phyloP scores from a whole-genome alignment of 805 yeast genomes.

The Hanseniaspora occidentalis region DNA sequence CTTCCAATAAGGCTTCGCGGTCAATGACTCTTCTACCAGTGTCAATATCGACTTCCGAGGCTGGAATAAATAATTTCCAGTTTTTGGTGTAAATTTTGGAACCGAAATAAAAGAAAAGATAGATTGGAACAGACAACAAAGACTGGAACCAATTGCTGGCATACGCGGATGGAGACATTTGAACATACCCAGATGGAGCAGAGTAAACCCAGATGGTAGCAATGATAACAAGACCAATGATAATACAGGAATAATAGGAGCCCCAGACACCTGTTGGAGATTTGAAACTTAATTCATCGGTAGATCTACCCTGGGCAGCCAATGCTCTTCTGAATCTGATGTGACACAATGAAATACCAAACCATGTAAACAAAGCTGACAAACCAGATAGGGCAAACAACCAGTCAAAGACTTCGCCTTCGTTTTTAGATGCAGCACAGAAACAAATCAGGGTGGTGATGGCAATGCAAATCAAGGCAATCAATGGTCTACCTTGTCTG shows the following conservation, averaged over 20 bases:
- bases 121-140: constrained; percentile 50
- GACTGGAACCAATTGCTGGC: constrained; percentile 34
- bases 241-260: constrained; percentile 41
- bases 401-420: constrained; percentile 42
- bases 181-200: constrained; percentile 44
- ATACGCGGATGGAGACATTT: constrained; percentile 13
- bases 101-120: constrained; percentile 43
- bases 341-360: constrained; percentile 37
- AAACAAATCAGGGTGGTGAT: constrained; percentile 46
- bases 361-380: constrained; percentile 43
- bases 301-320: constrained; percentile 38
- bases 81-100: constrained; percentile 40
- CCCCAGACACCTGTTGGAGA: constrained; percentile 56
- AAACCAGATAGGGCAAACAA: constrained; percentile 40
- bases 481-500: constrained; percentile 65
- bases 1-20: constrained; percentile 35
- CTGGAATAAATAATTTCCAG: constrained; percentile 25
- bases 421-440: constrained; percentile 36
- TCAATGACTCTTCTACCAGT: constrained; percentile 46
- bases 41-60: constrained; percentile 43
- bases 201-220: constrained; percentile 76
- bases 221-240: constrained; percentile 43
- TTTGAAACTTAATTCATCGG: constrained; percentile 50
- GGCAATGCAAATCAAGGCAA: constrained; percentile 44
- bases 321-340: constrained; percentile 47